Base-by-base conservation (phyloP, 371 early-diverging fungal species). In the Syncephalastrum contaminatum region DNA sequence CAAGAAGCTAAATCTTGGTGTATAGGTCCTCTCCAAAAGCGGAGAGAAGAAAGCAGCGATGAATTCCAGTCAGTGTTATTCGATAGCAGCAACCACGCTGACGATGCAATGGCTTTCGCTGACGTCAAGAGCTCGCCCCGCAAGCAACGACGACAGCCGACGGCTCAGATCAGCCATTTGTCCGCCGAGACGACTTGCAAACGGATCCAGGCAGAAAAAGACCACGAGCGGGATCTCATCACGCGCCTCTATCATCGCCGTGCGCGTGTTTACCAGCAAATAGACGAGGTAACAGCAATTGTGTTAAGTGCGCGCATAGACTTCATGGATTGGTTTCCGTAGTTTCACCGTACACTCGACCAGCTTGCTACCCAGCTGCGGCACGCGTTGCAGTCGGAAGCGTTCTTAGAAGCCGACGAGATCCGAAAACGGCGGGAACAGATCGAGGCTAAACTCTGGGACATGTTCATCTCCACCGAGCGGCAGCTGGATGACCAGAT, bases 181-280 rank as follows among this genome's bases (percentile, higher is more conserved):
- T 63, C 63, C 4, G 63, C 63, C 14, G 58, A 63, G 22, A 53
- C 58, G 0, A 58, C 54, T 16, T 58, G 48, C 54, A 63, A 54
- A 41, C 50, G 63, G n/a, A 48, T 63, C n/a, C 58, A 53, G 25
- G 63, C 63, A 6, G 58, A 63, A 30, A 48, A 54, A 48, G 48
- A 49, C 4, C 57, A 54, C n/a, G 50, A 63, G 42, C 46, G 43
- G 19, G 49, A 53, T 16, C 19, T 53, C 14, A 8, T 58, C 15
- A 49, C 57, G 47, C 63, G 63, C 21, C 46, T 43, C 24, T 63
- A 63, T 43, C n/a, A 58, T 7, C 58, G 57, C 4, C 54, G 58
- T 10, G 27, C 19, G 4, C 51, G 49, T 27, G 44, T 58, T 4
- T 48, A 58, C 21, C 22, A 57, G 50, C 63, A 63, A 36, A 40